Evolutionary conservation across 176 grass and related monocot genomes (phyloP), one percentile per base, ranked within the genome.

Genomic region (Neostapfia colusana): DNA sequence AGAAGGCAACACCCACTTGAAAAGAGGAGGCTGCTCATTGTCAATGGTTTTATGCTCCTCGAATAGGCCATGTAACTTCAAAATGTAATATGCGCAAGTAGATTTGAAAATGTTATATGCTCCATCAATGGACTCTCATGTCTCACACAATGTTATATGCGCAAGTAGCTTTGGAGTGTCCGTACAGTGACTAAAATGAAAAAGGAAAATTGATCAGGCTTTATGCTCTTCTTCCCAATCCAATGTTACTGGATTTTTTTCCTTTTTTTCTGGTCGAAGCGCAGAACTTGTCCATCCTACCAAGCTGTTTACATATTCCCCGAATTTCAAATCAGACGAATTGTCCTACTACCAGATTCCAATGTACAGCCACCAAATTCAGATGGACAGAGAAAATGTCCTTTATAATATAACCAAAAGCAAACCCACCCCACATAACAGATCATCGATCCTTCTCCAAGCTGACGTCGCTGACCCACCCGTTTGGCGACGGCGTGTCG

Each of bases 381-480:
- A 65, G 44, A 79, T 54, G 31, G 79, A 46, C 44, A 41, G 41
- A 57, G 37, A 23, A 59, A 20, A 66, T n/a, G n/a, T n/a, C n/a
- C n/a, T n/a, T n/a, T n/a, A n/a, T n/a, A n/a, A 31, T 3, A 3
- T 31, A 31, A 31, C 31, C 31, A 31, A 31, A 31, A 31, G 31
- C 31, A 3, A 31, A 31, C 31, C 31, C 31, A 31, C 31, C 31
- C 31, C 31, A 31, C 31, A 31, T 31, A 31, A 31, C 31, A 31
- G 31, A 79, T 90, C 85, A 81, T 64, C 85, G 79, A 43, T 89
- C 80, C 59, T 84, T 97, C 2, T 88, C 90, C 17, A 38, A 5
- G 65, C 73, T 65, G 67, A 48, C 72, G 17, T 89, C 79, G 24
- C 75, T 83, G 55, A 62, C 63, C 26, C 53, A 75, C 61, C 57